Evolutionary conservation across 176 grass and related monocot genomes (phyloP), one percentile per base, ranked within the genome.

Genomic region (Poa annua): DNA sequence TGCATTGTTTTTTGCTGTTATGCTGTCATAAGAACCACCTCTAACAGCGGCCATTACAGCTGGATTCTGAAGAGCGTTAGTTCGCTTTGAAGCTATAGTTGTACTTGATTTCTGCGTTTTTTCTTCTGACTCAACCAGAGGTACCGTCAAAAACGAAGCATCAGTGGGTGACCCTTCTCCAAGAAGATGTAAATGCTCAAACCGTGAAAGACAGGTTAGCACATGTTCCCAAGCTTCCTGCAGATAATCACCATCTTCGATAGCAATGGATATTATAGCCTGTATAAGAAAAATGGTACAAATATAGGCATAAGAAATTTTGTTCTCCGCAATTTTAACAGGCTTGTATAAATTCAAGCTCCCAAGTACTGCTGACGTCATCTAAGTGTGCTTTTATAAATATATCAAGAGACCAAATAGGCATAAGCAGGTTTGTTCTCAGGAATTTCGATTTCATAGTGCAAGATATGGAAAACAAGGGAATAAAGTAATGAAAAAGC

Each of bases 21-120:
- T 83, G 68, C 96, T 99, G 76, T 99, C 96, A 78, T 99, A 99
- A 91, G 96, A 99, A 77, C 96, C 93, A n/a, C 96, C 93, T 85
- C 96, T 86, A 88, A 93, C 93, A 71, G 87, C 91, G 61, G 96
- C 93, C 89, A 95, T 90, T 39, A 96, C 91, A 67, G 93, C 91
- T 80, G 96, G 96, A 89, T 99, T 93, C 86, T 96, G 96, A 84
- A 95, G 89, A 89, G 91, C 87, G 77, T 89, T 93, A 70, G 78
- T 85, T 79, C 88, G 85, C 76, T 93, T 99, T 11, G 82, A 90
- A 64, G 85, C 75, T 34, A 85, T 47, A 86, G 57, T 50, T 29
- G 57, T 79, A 73, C 80, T 82, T 83, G 47, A 63, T 77, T 68
- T 80, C 9, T 83, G 87, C 81, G 66, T 80, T 81, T 83, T 86